These are phyloP conservation scores for Isatis lusitanica DNA, from an alignment of 441 rosid species.

Conservation along the genomic window DNA sequence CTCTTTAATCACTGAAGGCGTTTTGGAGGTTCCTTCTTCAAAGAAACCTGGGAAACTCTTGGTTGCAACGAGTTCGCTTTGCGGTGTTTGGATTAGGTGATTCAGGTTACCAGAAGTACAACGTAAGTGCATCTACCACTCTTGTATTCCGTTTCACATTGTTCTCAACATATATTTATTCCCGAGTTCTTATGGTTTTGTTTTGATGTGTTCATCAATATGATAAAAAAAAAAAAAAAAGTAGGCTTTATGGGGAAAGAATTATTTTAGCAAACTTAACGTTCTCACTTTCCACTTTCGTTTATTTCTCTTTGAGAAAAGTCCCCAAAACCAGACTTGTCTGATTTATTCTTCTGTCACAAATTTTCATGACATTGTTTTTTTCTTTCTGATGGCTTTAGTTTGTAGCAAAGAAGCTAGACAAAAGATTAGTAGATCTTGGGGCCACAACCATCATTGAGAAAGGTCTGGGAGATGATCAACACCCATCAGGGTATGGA, in stretches of 20 bases:
- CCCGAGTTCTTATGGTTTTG: neutral
- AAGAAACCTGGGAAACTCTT: slow-evolving; percentile 55
- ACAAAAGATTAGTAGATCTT: slow-evolving; percentile 83
- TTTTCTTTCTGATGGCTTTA: slow-evolving; percentile 42
- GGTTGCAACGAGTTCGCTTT: slow-evolving; percentile 70
- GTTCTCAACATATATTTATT: neutral
- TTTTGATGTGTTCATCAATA: neutral
- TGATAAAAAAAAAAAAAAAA: neutral
- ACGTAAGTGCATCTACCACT: slow-evolving; percentile 48
- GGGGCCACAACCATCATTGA: slow-evolving; percentile 72
- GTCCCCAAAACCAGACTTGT: neutral
- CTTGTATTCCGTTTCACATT: neutral
- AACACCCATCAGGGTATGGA: slow-evolving; percentile 95
- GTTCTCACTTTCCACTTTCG: neutral
- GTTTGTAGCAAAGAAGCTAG: slow-evolving; percentile 97
- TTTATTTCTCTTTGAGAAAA: neutral
- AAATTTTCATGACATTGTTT: slow-evolving; percentile 4
- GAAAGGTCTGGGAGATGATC: slow-evolving; percentile 94
- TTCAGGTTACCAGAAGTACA: slow-evolving; percentile 92
- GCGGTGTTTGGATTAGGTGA: slow-evolving; percentile 94
- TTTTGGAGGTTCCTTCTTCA: slow-evolving; percentile 91
- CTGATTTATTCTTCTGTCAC: slow-evolving; percentile 8
- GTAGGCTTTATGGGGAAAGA: neutral
- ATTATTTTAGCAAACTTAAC: neutral
- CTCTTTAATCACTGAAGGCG: slow-evolving; percentile 42